These are phyloP conservation scores for Acanthamoeba healyi DNA, from an alignment of 208 protist genomes.

Conservation along the genomic window DNA sequence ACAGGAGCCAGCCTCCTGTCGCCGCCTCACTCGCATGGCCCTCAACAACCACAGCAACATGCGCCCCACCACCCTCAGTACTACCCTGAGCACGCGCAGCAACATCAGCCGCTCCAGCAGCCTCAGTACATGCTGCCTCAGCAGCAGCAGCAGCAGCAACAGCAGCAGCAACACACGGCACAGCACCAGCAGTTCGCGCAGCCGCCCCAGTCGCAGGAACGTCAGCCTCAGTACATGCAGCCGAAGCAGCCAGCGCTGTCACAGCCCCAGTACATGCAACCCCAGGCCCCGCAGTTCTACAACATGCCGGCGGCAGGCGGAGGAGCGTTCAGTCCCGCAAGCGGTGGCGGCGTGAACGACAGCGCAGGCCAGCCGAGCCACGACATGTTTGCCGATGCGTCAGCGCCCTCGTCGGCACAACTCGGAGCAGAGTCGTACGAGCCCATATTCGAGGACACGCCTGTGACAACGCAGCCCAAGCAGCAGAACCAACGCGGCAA, in stretches of 20 bases:
- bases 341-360: too few species aligned
- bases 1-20: neutral
- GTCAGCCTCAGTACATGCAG: neutral
- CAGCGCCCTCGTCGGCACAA: neutral
- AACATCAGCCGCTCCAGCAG: neutral
- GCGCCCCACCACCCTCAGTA: neutral
- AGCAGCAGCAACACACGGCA: too few species aligned
- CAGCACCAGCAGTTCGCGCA: too few species aligned
- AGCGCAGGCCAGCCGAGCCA: neutral
- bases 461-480: neutral
- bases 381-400: neutral
- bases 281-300: neutral
- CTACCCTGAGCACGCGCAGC: neutral
- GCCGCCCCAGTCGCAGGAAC: too few species aligned
- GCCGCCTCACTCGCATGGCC: neutral
- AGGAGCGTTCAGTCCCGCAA: neutral
- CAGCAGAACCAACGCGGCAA: neutral
- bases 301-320: neutral
- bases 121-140: neutral
- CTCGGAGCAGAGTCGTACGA: neutral
- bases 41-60: neutral
- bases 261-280: neutral
- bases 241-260: neutral
- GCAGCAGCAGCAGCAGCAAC: too few species aligned
- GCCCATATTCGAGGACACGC: conserved; percentile 7